These are phyloP conservation scores for Aspergillus terreus DNA, from an alignment of 2,329 filamentous ascomycete species.

Conservation along the genomic window DNA sequence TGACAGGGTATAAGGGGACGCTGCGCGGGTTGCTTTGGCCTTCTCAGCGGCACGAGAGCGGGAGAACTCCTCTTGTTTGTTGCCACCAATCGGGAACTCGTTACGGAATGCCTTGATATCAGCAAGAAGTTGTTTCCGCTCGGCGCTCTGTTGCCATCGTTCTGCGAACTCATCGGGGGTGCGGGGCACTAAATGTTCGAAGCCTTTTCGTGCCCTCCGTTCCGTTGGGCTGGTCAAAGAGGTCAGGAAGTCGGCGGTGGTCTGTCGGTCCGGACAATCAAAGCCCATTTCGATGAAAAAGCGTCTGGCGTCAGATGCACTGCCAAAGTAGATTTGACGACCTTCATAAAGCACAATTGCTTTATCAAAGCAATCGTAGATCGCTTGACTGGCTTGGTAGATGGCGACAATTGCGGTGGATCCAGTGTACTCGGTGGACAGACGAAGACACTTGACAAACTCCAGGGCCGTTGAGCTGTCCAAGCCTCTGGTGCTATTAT, in stretches of 20 bases:
- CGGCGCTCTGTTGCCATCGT: conserved; percentile 50
- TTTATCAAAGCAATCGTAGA: conserved; percentile 64
- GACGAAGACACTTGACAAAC: conserved; percentile 49
- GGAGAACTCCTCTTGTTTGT: conserved; percentile 33
- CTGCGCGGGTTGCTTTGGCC: conserved; percentile 48
- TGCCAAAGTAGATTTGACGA: conserved; percentile 71
- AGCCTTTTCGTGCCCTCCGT: conserved; percentile 53
- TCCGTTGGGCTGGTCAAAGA: conserved; percentile 63
- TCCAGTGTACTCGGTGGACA: conserved; percentile 46
- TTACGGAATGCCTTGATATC: conserved; percentile 40
- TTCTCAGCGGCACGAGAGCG: conserved; percentile 39
- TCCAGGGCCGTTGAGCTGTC: conserved; percentile 54
- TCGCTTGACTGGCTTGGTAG: conserved; percentile 47
- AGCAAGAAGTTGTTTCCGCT: conserved; percentile 38
- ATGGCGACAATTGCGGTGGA: conserved; percentile 51
- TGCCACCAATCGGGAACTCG: conserved; percentile 32
- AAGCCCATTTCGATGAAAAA: conserved; percentile 70
- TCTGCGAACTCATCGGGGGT: conserved; percentile 65
- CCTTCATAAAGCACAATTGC: conserved; percentile 68
- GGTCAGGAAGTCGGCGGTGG: conserved; percentile 66
- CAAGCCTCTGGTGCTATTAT: conserved; percentile 47
- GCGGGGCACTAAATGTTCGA: conserved; percentile 59
- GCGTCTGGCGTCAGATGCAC: conserved; percentile 52
- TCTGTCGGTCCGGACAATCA: conserved; percentile 63
- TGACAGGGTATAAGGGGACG: conserved; percentile 78